Evolutionary conservation across 495 filamentous ascomycete genomes (phyloP).

Genomic region (Tuber microsphaerosporum): DNA sequence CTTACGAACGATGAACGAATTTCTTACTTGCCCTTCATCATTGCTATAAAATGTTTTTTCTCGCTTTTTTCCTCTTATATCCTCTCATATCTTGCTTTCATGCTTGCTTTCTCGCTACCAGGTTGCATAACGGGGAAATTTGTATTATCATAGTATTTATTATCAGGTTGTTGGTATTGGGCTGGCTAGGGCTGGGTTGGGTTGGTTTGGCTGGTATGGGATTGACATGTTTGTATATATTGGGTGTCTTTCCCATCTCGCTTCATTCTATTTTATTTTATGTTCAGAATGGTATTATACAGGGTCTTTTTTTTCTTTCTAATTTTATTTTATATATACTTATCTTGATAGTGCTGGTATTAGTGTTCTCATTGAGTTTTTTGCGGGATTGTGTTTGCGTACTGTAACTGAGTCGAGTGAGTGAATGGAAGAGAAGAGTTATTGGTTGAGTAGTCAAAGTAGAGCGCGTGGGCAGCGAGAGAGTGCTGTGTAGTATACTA

Average conservation of each 20-base stretch:
- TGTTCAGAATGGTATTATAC: conserved; percentile 26
- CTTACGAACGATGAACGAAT: conserved; percentile 1
- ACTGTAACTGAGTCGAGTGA: neutral
- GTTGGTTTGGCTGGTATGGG: conserved; percentile 20
- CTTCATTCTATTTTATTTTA: conserved; percentile 7
- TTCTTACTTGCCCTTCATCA: neutral
- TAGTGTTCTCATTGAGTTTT: neutral
- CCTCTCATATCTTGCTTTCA: conserved; percentile 16
- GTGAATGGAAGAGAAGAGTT: neutral
- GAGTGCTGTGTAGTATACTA: neutral
- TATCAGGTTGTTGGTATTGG: conserved; percentile 18
- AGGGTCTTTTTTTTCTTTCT: conserved; percentile 3
- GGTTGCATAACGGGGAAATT: conserved; percentile 14
- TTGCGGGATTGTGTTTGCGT: neutral
- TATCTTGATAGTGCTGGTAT: neutral
- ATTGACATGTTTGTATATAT: conserved; percentile 17
- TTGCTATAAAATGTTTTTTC: neutral
- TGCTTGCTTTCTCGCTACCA: conserved; percentile 30
- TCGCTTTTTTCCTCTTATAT: conserved; percentile 13
- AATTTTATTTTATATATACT: conserved; percentile 2
- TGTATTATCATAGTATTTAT: conserved; percentile 6
- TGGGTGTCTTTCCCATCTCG: conserved; percentile 11
- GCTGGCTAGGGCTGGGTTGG: conserved; percentile 10
- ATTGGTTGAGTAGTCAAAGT: neutral
- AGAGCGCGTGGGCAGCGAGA: neutral